A percentile compares a stretch with the other conserved stretches of the same genome.
These are phyloP conservation scores for Eucalyptus marginata DNA, from an alignment of 345 rosid genomes.

Conservation along the genomic window DNA sequence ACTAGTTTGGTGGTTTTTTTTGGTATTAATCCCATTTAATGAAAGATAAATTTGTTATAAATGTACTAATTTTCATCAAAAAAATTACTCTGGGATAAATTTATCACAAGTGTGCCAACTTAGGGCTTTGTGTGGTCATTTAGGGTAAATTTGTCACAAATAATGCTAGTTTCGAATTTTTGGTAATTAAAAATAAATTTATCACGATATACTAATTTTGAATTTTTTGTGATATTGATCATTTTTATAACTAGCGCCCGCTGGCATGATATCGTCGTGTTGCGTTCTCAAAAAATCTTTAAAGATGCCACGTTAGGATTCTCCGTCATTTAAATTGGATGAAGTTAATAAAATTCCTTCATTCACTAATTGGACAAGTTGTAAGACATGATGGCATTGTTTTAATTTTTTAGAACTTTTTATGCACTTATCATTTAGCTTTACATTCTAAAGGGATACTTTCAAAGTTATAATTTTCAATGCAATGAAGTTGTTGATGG, in stretches of 20 bases:
- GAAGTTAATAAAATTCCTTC: not conserved
- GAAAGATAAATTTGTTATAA: rapidly evolving
- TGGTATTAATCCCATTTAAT: rapidly evolving
- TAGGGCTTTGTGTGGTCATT: rapidly evolving
- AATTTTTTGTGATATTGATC: rapidly evolving
- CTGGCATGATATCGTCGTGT: rapidly evolving
- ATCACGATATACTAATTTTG: rapidly evolving
- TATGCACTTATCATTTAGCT: not conserved
- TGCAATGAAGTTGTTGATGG: not conserved
- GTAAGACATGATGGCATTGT: not conserved
- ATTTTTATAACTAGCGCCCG: rapidly evolving
- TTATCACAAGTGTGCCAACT: too few species aligned
- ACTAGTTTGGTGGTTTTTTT: too few species aligned
- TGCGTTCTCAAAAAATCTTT: rapidly evolving
- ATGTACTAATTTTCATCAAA: rapidly evolving
- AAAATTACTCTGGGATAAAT: rapidly evolving
- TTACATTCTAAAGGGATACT: not conserved
- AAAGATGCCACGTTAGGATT: not conserved
- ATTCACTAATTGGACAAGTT: not conserved
- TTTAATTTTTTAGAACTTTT: not conserved
- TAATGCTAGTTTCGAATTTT: rapidly evolving
- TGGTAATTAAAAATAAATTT: rapidly evolving
- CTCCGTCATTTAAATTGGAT: not conserved
- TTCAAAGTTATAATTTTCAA: not conserved
- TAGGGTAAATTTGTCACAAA: rapidly evolving